These are phyloP conservation scores for Pseudogymnoascus sp. DNA, from an alignment of 2,329 filamentous ascomycete genomes.

Conservation along the genomic window DNA sequence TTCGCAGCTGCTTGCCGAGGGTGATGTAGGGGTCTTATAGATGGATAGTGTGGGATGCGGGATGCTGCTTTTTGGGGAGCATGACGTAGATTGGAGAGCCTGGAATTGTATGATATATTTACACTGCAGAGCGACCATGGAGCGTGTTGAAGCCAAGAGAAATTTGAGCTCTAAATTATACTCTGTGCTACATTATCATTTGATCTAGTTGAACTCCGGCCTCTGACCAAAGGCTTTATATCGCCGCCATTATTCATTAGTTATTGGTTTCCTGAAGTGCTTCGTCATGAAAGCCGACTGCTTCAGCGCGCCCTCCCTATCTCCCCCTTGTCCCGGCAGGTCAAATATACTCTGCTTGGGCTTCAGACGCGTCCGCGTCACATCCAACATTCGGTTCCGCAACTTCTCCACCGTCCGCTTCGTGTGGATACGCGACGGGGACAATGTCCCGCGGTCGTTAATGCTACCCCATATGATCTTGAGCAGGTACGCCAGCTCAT, in stretches of 20 bases:
- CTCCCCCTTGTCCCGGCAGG: not conserved
- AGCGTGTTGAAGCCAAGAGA: constrained; percentile 2
- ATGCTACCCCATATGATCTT: constrained; percentile 56
- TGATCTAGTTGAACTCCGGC: not conserved
- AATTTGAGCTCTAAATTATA: constrained; percentile 8
- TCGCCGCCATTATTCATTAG: not conserved
- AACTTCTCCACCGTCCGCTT: constrained; percentile 71
- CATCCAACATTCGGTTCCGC: constrained; percentile 63
- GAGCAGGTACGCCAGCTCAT: constrained; percentile 55
- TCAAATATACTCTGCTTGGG: constrained; percentile 43
- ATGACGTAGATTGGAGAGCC: constrained; percentile 29
- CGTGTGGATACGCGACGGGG: constrained; percentile 65
- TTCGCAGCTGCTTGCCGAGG: not conserved
- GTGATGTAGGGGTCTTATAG: not conserved
- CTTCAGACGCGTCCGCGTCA: constrained; percentile 60
- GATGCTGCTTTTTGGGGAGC: constrained; percentile 19
- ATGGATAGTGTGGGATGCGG: not conserved
- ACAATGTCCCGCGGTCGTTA: constrained; percentile 65
- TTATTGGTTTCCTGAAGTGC: constrained; percentile 24
- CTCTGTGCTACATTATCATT: not conserved
- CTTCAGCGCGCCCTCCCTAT: constrained; percentile 1
- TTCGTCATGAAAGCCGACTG: constrained; percentile 8
- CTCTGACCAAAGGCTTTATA: not conserved
- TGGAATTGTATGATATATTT: constrained; percentile 9
- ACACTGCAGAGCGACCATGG: constrained; percentile 8